Evolutionary conservation across 257 asterid genomes (phyloP).

Genomic region (Nicotiana obtusifolia): DNA sequence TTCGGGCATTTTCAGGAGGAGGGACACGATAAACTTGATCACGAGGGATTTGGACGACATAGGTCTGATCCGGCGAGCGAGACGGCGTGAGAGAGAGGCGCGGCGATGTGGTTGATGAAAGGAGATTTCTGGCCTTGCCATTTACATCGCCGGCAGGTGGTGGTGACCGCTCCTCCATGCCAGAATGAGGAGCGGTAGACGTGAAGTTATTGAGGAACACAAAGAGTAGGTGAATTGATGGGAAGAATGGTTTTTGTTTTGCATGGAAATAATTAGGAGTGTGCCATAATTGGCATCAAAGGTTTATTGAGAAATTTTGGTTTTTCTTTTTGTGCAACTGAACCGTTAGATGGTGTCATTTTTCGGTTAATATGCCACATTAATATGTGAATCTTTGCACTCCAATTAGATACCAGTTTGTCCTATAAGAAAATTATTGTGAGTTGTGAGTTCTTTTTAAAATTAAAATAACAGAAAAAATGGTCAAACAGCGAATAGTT

Average conservation of each 20-base stretch:
- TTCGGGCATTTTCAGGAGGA: constrained; percentile 63
- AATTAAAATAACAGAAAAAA: neutral
- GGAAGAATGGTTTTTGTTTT: constrained; percentile 20
- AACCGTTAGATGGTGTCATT: neutral
- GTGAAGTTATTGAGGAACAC: constrained; percentile 2
- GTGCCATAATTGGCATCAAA: neutral
- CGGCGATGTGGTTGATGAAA: constrained; percentile 1
- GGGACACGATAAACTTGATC: constrained; percentile 78
- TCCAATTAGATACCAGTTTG: neutral
- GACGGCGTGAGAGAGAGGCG: neutral
- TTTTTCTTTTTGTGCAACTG: neutral
- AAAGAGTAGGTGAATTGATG: constrained; percentile 1
- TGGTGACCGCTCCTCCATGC: constrained; percentile 70
- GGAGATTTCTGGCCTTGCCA: constrained; percentile 4
- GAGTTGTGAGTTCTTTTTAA: no score
- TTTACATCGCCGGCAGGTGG: neutral
- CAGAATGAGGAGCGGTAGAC: constrained; percentile 46
- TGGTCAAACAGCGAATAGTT: neutral
- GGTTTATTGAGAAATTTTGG: neutral
- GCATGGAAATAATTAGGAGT: constrained; percentile 29
- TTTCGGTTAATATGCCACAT: neutral
- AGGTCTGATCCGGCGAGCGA: constrained; percentile 26
- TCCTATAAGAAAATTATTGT: neutral
- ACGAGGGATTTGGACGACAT: constrained; percentile 63
- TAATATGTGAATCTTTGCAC: neutral